Conservation (phyloP, 2,329 filamentous ascomycete species). For the Ophiocordyceps camponoti-leonardi region DNA sequence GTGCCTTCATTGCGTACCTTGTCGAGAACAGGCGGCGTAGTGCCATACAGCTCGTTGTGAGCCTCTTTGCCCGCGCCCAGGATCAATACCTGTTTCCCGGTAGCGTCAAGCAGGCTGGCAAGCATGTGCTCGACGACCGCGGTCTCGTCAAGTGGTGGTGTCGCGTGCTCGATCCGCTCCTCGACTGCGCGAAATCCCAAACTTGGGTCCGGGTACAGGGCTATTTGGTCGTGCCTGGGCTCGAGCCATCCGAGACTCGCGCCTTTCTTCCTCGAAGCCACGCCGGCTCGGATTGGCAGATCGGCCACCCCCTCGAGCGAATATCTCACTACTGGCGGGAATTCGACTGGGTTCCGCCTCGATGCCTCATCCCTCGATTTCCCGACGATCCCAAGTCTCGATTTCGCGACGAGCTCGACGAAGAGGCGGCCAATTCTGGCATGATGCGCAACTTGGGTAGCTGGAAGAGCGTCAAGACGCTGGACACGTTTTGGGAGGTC, state of each 20-base stretch:
- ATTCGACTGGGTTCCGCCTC: slow-evolving; percentile 46
- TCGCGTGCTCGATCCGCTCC: slow-evolving; percentile 61
- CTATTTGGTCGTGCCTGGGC: slow-evolving; percentile 75
- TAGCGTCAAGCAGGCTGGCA: slow-evolving; percentile 66
- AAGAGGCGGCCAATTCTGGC: slow-evolving; percentile 48
- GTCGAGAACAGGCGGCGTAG: slow-evolving; percentile 47
- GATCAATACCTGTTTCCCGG: slow-evolving; percentile 90
- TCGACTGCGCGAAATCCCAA: slow-evolving; percentile 27
- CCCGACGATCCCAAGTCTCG: slow-evolving; percentile 92
- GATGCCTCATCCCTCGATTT: slow-evolving; percentile 76
- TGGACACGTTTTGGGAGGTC: slow-evolving; percentile 97
- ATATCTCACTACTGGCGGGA: slow-evolving; percentile 46
- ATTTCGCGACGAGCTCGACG: slow-evolving; percentile 77
- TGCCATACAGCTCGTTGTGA: slow-evolving; percentile 57
- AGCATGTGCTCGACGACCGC: slow-evolving; percentile 84
- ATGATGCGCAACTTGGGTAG: slow-evolving; percentile 39
- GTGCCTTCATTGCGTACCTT: slow-evolving; percentile 61
- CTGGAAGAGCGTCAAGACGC: slow-evolving; percentile 68
- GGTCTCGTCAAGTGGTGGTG: slow-evolving; percentile 95
- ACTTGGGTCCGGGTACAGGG: slow-evolving; percentile 36
- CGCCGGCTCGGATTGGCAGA: slow-evolving; percentile 42
- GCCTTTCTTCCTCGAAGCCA: slow-evolving; percentile 49
- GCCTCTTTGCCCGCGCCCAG: slow-evolving; percentile 81
- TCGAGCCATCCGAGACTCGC: slow-evolving; percentile 66
- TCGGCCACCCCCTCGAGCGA: slow-evolving; percentile 52